Percentiles rank a stretch among this genome's conserved stretches.
These are phyloP conservation scores for Hypoxylon cercidicola DNA, from an alignment of 495 filamentous ascomycete genomes.

Conservation along the genomic window DNA sequence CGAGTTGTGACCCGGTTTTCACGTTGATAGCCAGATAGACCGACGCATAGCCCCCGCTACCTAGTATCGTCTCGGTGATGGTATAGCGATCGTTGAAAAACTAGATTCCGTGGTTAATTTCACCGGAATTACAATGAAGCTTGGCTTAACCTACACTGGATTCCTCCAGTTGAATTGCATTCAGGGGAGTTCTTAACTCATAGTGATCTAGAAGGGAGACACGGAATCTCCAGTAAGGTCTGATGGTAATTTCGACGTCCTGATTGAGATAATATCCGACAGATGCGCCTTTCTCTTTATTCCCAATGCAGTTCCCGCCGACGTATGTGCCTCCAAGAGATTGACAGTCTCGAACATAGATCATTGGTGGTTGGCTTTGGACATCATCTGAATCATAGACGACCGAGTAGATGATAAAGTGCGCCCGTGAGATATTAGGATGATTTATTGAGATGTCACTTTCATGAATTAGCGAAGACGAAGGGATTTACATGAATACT, in stretches of 20 bases:
- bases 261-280: conserved; percentile 62
- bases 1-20: conserved; percentile 73
- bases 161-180: conserved; percentile 34
- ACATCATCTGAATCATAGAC: conserved; percentile 58
- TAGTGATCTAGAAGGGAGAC: conserved; percentile 38
- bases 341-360: conserved; percentile 69
- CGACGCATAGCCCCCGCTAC: conserved; percentile 84
- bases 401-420: conserved; percentile 71
- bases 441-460: conserved; percentile 58
- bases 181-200: conserved; percentile 20
- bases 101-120: conserved; percentile 45
- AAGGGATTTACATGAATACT: not conserved
- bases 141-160: conserved; percentile 21
- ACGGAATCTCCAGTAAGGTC: conserved; percentile 48
- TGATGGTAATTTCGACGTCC: conserved; percentile 63
- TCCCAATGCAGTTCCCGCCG: conserved; percentile 59
- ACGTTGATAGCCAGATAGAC: conserved; percentile 82
- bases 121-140: not conserved
- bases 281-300: conserved; percentile 32
- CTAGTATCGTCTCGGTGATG: conserved; percentile 69
- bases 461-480: conserved; percentile 11
- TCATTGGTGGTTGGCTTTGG: conserved; percentile 55
- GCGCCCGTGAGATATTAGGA: conserved; percentile 63
- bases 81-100: conserved; percentile 58
- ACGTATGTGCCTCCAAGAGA: conserved; percentile 68